A percentile compares a stretch with the other conserved stretches of the same genome.
phyloP scores from a whole-genome alignment of 257 asterid genomes.

The Salvia miltiorrhiza region DNA sequence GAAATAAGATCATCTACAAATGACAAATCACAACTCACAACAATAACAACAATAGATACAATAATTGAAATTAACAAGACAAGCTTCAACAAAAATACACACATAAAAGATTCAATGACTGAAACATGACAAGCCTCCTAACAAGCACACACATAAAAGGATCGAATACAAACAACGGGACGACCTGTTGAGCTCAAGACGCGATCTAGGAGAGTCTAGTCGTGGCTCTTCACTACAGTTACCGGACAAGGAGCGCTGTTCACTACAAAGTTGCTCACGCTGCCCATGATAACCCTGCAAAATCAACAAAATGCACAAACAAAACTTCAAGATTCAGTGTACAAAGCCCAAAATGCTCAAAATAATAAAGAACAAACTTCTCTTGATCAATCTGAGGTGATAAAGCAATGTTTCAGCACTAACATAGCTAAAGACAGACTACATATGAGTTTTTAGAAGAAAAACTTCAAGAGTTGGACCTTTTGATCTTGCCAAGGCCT shows the following conservation, averaged over 20 bases:
- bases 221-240: conserved; percentile 77
- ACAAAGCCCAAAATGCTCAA: neutral
- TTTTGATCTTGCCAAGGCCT: conserved; percentile 89
- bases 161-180: neutral
- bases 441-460: neutral
- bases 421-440: neutral
- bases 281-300: conserved; percentile 88
- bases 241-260: conserved; percentile 81
- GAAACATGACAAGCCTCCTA: neutral
- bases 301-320: neutral
- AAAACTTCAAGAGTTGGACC: conserved; percentile 33
- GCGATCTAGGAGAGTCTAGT: conserved; percentile 16
- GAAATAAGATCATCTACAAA: neutral
- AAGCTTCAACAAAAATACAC: neutral
- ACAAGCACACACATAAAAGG: neutral
- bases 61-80: neutral
- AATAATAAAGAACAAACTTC: neutral
- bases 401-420: neutral
- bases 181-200: neutral
- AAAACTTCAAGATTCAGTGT: neutral
- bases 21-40: neutral
- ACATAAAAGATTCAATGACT: neutral
- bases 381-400: neutral
- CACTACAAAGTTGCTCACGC: conserved; percentile 87
- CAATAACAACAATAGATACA: neutral